Base-by-base conservation (phyloP, 148 eudicot genomes). In the Drosera capensis region DNA sequence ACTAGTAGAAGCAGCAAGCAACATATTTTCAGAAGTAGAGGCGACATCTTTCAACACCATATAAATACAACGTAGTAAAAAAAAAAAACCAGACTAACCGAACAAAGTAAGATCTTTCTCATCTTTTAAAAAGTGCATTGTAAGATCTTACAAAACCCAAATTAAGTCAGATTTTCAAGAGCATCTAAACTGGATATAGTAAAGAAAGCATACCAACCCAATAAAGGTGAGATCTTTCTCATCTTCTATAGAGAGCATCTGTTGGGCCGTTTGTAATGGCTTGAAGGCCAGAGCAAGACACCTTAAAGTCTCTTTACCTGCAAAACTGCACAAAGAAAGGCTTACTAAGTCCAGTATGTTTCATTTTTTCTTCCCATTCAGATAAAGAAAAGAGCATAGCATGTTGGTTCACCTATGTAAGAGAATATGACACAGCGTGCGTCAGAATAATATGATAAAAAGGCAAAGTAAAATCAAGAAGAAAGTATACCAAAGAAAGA, bases 191-290 rank as follows among this genome's bases (percentile, higher is more conserved):
- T 20, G 13, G 29, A 1, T 3, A 15, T 47, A 37, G 45, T 22
- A 67, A 63, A 71, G 79, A 72, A 68, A 68, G 81, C 99, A 72
- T 81, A 92, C 99, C 95, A 92, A 74, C 83, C 94, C 99, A 81
- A 92, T 72, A 75, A 92, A 85, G 40, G 99, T 92, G 42, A 92
- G 95, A 56, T 85, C 95, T 46, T 71, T 79, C 65, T 92, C 99
- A 63, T 85, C 99, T 35, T 85, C 81, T 5, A 68, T 29, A 23
- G 94, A 74, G 14, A 92, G 62, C 22, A 64, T 52, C 49, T 79
- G 95, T 57, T 72, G 94, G 57, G 78, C 85, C 54, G 51, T 45
- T 37, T 95, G 90, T 70, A 92, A 63, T 59, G 71, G 67, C 71
- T 85, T 92, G 53, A 92, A 57, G 46, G 94, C 85, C 54, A 92